These are phyloP conservation scores for Bremia lactucae DNA, from an alignment of 352 stramenopile genomes.

Conservation along the genomic window DNA sequence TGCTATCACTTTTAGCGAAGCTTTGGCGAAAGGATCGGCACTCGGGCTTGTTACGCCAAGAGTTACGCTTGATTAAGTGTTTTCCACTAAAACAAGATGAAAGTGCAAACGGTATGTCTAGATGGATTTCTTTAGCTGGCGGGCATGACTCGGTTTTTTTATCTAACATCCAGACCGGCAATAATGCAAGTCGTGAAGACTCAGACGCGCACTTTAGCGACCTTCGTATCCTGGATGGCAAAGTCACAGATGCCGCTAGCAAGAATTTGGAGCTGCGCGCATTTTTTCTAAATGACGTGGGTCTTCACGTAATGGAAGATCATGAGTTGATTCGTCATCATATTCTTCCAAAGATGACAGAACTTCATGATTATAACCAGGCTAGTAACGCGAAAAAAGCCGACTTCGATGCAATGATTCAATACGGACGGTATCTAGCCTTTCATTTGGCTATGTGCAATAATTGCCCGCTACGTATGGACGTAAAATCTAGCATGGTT, in stretches of 20 bases:
- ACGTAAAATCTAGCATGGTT: conserved; percentile 21
- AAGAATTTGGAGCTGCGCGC: conserved; percentile 19
- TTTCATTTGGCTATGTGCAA: conserved; percentile 22
- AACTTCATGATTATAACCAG: conserved; percentile 1
- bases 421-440: conserved; percentile 28
- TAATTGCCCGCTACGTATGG: conserved; percentile 17
- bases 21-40: conserved; percentile 48
- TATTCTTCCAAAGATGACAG: conserved; percentile 37
- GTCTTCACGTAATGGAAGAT: conserved; percentile 52
- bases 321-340: conserved; percentile 64
- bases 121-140: conserved; percentile 39
- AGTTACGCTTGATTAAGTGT: conserved; percentile 62
- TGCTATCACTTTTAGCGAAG: conserved; percentile 44
- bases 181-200: background rate
- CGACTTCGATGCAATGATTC: conserved; percentile 7
- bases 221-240: conserved; percentile 29
- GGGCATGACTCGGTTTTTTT: conserved; percentile 25
- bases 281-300: conserved; percentile 45
- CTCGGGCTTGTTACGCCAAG: conserved; percentile 33
- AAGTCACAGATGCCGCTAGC: conserved; percentile 23
- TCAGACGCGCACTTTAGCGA: conserved; percentile 31
- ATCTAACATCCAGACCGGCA: conserved; percentile 2
- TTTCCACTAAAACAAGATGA: conserved; percentile 39
- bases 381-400: background rate
- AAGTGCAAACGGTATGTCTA: conserved; percentile 1